A percentile compares a stretch with the other conserved stretches of the same genome.
These are phyloP conservation scores for Aspergillus sclerotioniger DNA, from an alignment of 495 filamentous ascomycete species.

Conservation along the genomic window DNA sequence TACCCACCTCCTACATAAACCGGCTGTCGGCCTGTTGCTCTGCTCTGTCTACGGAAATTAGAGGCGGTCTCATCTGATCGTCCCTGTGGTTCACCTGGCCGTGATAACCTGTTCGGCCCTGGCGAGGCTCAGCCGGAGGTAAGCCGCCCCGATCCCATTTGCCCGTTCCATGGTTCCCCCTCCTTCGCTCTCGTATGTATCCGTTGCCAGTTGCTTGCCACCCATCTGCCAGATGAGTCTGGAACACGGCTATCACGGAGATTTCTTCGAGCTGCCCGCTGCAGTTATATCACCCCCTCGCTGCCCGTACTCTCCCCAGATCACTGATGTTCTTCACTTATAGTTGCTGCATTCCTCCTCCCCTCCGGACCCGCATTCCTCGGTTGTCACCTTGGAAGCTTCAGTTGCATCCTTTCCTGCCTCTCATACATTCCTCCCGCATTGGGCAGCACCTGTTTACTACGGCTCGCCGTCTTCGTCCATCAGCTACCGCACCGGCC, in stretches of 20 bases:
- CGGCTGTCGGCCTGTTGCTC: no score
- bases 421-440: conserved; percentile 15
- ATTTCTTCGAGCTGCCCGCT: conserved; percentile 1
- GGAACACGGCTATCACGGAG: conserved; percentile 9
- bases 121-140: conserved; percentile 6
- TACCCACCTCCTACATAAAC: neutral
- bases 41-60: neutral
- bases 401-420: conserved; percentile 3
- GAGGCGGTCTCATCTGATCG: neutral
- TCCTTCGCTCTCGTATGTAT: neutral
- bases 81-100: no score
- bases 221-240: conserved; percentile 8
- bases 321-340: conserved; percentile 2
- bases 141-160: conserved; percentile 6
- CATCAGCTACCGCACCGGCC: neutral
- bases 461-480: conserved; percentile 18
- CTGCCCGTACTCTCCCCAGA: neutral
- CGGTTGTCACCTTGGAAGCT: conserved; percentile 16
- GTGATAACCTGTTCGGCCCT: neutral
- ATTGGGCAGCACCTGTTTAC: conserved; percentile 19
- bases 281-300: neutral
- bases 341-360: conserved; percentile 17
- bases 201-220: neutral
- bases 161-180: conserved; percentile 16
- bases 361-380: conserved; percentile 23